Conservation (phyloP, 2,329 filamentous ascomycete genomes). For the Colletotrichum sublineola region DNA sequence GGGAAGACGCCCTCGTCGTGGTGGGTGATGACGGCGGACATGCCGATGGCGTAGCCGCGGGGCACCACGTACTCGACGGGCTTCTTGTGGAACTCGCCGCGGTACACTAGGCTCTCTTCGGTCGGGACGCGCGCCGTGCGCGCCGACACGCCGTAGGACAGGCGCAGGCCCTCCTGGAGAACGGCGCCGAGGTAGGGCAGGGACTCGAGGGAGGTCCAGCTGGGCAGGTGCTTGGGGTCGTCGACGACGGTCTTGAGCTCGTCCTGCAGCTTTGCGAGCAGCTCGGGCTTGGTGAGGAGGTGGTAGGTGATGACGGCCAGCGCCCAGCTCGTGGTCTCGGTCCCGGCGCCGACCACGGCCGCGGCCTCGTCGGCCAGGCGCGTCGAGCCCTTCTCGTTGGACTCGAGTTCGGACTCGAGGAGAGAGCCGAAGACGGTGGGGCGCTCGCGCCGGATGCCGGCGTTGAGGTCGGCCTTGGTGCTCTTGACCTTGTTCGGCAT, state of each 20-base stretch:
- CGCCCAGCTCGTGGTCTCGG: slow-evolving; percentile 47
- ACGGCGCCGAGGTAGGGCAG: slow-evolving; percentile 55
- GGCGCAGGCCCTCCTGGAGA: slow-evolving; percentile 54
- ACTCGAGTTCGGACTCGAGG: slow-evolving; percentile 40
- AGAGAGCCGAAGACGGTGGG: slow-evolving; percentile 42
- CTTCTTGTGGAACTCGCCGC: slow-evolving; percentile 45
- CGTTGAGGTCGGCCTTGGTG: slow-evolving; percentile 41
- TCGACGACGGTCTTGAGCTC: slow-evolving; percentile 48
- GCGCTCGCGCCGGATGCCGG: slow-evolving; percentile 41
- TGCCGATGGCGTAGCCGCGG: slow-evolving; percentile 54
- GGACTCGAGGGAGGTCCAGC: slow-evolving; percentile 51
- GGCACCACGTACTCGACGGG: slow-evolving; percentile 51
- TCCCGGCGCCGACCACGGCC: slow-evolving; percentile 41
- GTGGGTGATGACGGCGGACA: slow-evolving; percentile 55
- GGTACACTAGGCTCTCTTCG: slow-evolving; percentile 50
- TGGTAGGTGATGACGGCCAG: slow-evolving; percentile 53
- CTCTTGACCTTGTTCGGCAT: slow-evolving; percentile 40
- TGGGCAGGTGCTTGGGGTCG: slow-evolving; percentile 46
- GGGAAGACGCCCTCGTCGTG: slow-evolving; percentile 55
- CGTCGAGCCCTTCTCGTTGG: slow-evolving; percentile 31
- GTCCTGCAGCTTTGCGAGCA: slow-evolving; percentile 47
- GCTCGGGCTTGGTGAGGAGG: slow-evolving; percentile 51
- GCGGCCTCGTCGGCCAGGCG: slow-evolving; percentile 41
- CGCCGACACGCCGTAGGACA: slow-evolving; percentile 50
- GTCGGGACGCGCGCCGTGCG: slow-evolving; percentile 47